Base-by-base conservation (phyloP, 495 filamentous ascomycete genomes). In the Cercophora newfieldiana region DNA sequence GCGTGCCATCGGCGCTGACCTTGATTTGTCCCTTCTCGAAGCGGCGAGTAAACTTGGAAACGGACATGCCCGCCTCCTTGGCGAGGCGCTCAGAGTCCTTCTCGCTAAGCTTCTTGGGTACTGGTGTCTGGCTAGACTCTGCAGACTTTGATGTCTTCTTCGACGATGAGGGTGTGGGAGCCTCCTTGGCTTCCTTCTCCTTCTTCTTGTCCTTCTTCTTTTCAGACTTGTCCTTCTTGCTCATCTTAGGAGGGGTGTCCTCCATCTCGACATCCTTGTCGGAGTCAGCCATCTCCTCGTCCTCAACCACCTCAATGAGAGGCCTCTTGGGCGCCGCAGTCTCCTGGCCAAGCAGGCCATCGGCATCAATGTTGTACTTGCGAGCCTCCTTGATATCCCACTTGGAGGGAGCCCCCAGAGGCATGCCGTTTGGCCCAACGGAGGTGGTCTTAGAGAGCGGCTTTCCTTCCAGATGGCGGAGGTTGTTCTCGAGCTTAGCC, bases 291-390 rank as follows among this genome's bases (percentile, higher is more conserved):
- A 69, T 73, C 31, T 76, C 65, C 31, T 72, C 69, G 18, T 82
- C 79, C 54, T 86, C 84, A 71, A 81, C 78, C 71, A 82, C 79
- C 67, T 85, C 75, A 66, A 88, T 83, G 53, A 83, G 75, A 48
- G 84, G 80, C 73, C 81, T 80, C 76, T 83, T 83, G 22, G 87
- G 83, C 49, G 88, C 82, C 21, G 84, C n/a, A n/a, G n/a, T 82
- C 66, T 91, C 90, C 70, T 94, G 88, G 7, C 86, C 86, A 59
- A 84, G 81, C 54, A 97, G 73, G 22, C 94, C 93, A 79, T 99
- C 95, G 55, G 92, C 95, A 78, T 97, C 95, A 28, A 87, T 81
- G 77, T 98, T 98, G 82, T 99, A 99, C 78, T 94, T 96, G 71
- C 93, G 86, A n/a, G 90, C 90, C 72, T 97, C 92, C 78, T 94